Base-by-base conservation (phyloP, 306 rosid species). In the Prunus campanulata region DNA sequence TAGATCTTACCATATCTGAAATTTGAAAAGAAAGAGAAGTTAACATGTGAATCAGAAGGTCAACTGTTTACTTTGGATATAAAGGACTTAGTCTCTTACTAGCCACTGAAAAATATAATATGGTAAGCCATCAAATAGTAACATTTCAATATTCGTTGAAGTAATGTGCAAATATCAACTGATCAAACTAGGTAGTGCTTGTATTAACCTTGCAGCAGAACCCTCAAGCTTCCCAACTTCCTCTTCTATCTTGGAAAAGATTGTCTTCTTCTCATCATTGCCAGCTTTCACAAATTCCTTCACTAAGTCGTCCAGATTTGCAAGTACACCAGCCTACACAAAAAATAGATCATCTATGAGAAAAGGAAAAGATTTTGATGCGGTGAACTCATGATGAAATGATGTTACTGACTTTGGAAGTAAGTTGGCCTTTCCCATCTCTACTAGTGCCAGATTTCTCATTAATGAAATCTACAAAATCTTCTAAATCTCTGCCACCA, bases 401-500 rank as follows among this genome's bases (percentile, higher is more conserved):
- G 22, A 76, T 18, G 54, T 62, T 65, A 86, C 93, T 72, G 60
- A 93, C 93, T 27, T 87, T 78, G 68, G 93, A 70, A 64, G 91
- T 85, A 69, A 91, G 94, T 71, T 82, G 88, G 48, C 98, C 97
- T 75, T 90, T 81, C 20, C 77, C 91, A 52, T 95, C 97, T 68
- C 97, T 93, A 75, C 86, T 86, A 51, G 96, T 88, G 65, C 97
- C 93, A 78, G 87, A 56, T 80, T 83, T 89, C 84, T 86, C 96
- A 30, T 95, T 95, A 65, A 95, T 88, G 82, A 90, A 92, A 61
- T 74, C 35, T 49, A 92, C 96, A 52, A 95, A 90, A 83, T 87
- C 96, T n/a, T 84, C 88, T 78, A 95, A 75, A 30, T 90, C 93
- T 52, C 90, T 90, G 71, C 91, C 97, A 48, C 92, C 96, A 5